Evolutionary conservation across 2,329 filamentous ascomycete genomes (phyloP).

Genomic region (Colletotrichum echinochloae): DNA sequence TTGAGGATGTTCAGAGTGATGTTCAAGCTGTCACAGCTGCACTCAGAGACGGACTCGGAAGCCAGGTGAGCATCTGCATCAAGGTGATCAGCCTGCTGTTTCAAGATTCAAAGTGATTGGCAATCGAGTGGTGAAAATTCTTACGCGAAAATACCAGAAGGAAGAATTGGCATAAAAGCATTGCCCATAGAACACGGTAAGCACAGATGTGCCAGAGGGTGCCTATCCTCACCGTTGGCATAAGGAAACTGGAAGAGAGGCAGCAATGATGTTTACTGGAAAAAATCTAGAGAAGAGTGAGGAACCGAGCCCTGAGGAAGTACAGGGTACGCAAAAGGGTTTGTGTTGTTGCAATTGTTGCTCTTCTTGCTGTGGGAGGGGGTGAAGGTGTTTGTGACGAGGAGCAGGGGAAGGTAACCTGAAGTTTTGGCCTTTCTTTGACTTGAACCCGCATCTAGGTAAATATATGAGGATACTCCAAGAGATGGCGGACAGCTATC

Average conservation of each 20-base stretch:
- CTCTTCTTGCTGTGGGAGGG: background rate
- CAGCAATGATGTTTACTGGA: background rate
- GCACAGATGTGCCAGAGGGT: background rate
- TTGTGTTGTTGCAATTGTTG: background rate
- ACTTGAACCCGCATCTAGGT: background rate
- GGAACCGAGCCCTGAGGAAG: background rate
- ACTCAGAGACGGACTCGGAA: background rate
- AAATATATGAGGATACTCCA: background rate
- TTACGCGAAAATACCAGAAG: conserved; percentile 4
- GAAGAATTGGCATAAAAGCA: background rate
- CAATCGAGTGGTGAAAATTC: background rate
- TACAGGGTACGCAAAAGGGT: background rate
- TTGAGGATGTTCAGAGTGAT: background rate
- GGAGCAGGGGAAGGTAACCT: background rate
- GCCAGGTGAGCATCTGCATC: background rate
- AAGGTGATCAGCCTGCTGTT: background rate
- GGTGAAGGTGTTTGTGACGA: background rate
- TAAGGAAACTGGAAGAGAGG: background rate
- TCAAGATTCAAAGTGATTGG: fast-evolving
- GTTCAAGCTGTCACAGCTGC: conserved; percentile 4
- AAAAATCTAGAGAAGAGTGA: background rate
- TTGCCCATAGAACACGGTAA: background rate
- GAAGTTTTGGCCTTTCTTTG: background rate
- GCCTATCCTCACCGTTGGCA: background rate
- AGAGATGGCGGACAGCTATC: background rate